Conservation (phyloP, 345 rosid species). For the Dovyalis caffra region DNA sequence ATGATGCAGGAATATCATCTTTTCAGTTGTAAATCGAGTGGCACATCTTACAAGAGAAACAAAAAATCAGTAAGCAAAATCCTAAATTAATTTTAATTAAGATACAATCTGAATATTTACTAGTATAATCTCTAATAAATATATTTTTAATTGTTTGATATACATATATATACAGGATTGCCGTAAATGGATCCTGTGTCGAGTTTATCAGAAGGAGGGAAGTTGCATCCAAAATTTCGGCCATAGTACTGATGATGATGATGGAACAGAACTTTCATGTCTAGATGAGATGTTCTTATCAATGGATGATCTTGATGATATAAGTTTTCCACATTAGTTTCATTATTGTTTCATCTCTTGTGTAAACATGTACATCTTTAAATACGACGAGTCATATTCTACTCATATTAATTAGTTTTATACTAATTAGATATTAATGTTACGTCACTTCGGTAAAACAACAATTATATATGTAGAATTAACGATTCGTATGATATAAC, state of each 20-base stretch:
- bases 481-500: no score
- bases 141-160: background rate
- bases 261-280: conserved; percentile 39
- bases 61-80: conserved; percentile 17
- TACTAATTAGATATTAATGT: no score
- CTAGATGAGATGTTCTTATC: conserved; percentile 48
- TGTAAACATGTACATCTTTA: background rate
- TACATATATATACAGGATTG: conserved; percentile 10
- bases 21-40: background rate
- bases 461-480: no score
- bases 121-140: background rate
- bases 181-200: conserved; percentile 34
- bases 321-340: conserved; percentile 22
- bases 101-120: no score
- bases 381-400: no score
- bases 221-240: background rate
- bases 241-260: conserved; percentile 23
- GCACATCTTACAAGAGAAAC: conserved; percentile 7
- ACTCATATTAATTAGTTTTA: no score
- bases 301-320: conserved; percentile 39
- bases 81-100: background rate
- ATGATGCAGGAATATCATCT: conserved; percentile 45
- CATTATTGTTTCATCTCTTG: background rate
- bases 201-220: conserved; percentile 32
- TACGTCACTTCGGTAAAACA: no score